These are phyloP conservation scores for Botrytis aclada DNA, from an alignment of 2,329 filamentous ascomycete genomes.

Conservation along the genomic window DNA sequence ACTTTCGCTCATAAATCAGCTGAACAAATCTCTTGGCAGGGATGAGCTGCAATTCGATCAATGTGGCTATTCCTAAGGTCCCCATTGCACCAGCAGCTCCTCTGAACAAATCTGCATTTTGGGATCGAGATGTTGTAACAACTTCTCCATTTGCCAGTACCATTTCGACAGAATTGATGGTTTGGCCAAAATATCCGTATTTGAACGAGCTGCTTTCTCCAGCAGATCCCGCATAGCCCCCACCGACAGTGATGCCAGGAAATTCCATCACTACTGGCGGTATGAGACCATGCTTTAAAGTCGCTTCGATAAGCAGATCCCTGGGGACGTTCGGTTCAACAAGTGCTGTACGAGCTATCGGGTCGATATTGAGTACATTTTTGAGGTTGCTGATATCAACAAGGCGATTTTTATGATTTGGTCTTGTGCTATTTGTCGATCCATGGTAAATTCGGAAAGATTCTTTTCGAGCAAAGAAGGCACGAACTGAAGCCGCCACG, in stretches of 20 bases:
- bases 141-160: constrained; percentile 57
- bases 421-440: constrained; percentile 51
- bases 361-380: constrained; percentile 45
- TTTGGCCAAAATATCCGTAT: constrained; percentile 63
- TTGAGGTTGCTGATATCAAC: constrained; percentile 47
- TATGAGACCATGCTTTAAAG: constrained; percentile 52
- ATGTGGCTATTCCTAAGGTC: background rate
- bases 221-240: constrained; percentile 62
- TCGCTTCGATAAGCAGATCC: constrained; percentile 58
- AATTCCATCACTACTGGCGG: constrained; percentile 69
- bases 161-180: constrained; percentile 59
- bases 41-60: background rate
- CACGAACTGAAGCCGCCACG: constrained; percentile 44
- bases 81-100: constrained; percentile 4
- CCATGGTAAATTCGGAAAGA: constrained; percentile 54
- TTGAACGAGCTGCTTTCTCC: constrained; percentile 65
- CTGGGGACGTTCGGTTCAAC: constrained; percentile 69
- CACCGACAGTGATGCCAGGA: constrained; percentile 65
- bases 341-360: constrained; percentile 42
- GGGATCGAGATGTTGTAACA: constrained; percentile 30
- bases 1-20: background rate
- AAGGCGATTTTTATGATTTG: constrained; percentile 30
- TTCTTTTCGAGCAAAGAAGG: constrained; percentile 27
- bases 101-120: background rate
- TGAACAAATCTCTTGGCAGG: background rate